Evolutionary conservation across 768 basidiomycete species (phyloP).

Genomic region (Trichaptum fuscoviolaceum): DNA sequence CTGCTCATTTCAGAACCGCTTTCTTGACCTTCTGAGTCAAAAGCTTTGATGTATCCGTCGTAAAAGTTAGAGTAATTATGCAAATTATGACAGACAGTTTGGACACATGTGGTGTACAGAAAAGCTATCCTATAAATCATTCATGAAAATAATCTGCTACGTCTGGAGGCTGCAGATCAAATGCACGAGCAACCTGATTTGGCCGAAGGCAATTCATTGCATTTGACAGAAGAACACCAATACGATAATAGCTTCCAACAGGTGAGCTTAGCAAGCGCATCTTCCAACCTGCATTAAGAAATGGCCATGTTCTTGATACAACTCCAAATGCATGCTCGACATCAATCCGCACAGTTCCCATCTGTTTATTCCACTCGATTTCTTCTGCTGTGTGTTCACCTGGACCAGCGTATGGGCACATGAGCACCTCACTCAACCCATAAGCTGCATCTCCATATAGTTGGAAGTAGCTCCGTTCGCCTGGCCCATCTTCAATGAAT

Average conservation of each 20-base stretch:
- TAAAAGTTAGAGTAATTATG: background rate
- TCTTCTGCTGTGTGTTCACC: conserved; percentile 14
- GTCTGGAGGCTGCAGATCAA: conserved; percentile 18
- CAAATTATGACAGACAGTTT: no score
- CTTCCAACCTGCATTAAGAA: conserved; percentile 21
- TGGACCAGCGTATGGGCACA: conserved; percentile 17
- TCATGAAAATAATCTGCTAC: conserved; percentile 26
- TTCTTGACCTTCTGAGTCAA: background rate
- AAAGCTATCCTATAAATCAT: no score
- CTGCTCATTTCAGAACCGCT: background rate
- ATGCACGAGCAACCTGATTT: conserved; percentile 21
- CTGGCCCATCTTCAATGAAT: conserved; percentile 6
- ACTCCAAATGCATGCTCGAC: conserved; percentile 27
- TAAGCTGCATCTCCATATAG: conserved; percentile 25
- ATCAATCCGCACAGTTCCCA: conserved; percentile 20
- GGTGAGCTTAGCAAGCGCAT: conserved; percentile 15
- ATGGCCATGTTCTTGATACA: conserved; percentile 19
- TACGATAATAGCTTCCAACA: conserved; percentile 22
- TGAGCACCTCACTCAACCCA: conserved; percentile 15
- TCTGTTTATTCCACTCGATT: conserved; percentile 21
- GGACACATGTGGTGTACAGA: no score
- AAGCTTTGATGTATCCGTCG: background rate
- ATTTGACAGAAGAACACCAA: conserved; percentile 31
- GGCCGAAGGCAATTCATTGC: conserved; percentile 40
- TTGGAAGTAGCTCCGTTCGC: conserved; percentile 11